Conservation (phyloP, 1,284 basidiomycete genomes). For the Boletus smithii region DNA sequence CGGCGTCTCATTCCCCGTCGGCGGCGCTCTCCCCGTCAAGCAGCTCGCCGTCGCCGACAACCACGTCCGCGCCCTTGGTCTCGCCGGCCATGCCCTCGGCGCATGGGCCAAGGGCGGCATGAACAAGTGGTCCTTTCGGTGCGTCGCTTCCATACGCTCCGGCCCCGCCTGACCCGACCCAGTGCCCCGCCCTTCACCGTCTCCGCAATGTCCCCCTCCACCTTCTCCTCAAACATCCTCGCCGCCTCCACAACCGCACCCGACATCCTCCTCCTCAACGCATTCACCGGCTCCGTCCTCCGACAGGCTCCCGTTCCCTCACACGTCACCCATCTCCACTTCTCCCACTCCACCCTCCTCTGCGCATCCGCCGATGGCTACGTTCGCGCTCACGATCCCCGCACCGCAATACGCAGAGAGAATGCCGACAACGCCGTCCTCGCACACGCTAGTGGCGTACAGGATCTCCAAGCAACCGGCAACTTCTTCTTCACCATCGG, state of each 20-base stretch:
- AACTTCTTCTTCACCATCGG: constrained; percentile 85
- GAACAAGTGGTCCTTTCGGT: constrained; percentile 78
- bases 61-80: constrained; percentile 63
- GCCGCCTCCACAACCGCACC: constrained; percentile 63
- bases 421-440: constrained; percentile 53
- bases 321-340: constrained; percentile 61
- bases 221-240: constrained; percentile 51
- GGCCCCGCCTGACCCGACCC: constrained; percentile 2
- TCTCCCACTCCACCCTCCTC: constrained; percentile 62
- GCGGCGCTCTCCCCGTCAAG: constrained; percentile 60
- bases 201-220: constrained; percentile 58
- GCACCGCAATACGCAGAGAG: constrained; percentile 55
- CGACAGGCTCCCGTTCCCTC: constrained; percentile 57
- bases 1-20: constrained; percentile 77
- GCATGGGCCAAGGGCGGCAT: constrained; percentile 79
- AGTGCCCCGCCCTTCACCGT: constrained; percentile 36
- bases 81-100: constrained; percentile 60
- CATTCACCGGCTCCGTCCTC: constrained; percentile 66
- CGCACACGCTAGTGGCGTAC: constrained; percentile 79
- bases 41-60: constrained; percentile 74
- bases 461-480: constrained; percentile 77
- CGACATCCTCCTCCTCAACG: constrained; percentile 72
- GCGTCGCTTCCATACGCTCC: constrained; percentile 18
- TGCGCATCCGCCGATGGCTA: constrained; percentile 83
- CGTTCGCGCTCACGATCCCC: constrained; percentile 81